phyloP scores from a whole-genome alignment of 208 protist species.

The Leishmania braziliensis region DNA sequence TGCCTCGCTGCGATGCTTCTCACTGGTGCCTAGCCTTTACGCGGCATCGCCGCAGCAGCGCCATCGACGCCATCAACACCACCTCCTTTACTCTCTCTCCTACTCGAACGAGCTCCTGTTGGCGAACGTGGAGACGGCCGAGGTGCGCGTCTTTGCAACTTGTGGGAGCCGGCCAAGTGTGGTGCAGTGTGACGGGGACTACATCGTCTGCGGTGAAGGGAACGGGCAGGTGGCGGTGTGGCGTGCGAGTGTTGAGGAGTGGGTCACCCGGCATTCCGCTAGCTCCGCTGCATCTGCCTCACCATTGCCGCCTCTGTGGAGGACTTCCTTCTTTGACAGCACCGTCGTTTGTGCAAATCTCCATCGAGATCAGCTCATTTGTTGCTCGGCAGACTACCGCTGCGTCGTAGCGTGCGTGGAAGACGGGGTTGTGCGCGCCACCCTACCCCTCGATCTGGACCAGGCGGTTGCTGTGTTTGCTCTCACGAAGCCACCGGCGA shows the following conservation, averaged over 20 bases:
- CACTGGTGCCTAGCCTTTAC: conserved; percentile 59
- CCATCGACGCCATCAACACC: conserved; percentile 22
- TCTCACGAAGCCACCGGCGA: conserved; percentile 10
- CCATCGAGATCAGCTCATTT: conserved; percentile 53
- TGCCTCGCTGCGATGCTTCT: conserved; percentile 73
- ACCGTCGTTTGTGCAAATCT: conserved; percentile 50
- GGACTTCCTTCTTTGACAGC: conserved; percentile 47
- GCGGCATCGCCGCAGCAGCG: conserved; percentile 6
- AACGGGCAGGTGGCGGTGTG: conserved; percentile 71
- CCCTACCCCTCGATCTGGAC: conserved; percentile 37
- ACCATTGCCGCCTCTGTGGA: conserved; percentile 49
- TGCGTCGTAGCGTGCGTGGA: conserved; percentile 52
- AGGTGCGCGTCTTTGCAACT: conserved; percentile 47
- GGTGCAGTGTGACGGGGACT: conserved; percentile 70
- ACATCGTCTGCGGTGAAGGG: conserved; percentile 80
- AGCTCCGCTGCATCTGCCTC: not conserved
- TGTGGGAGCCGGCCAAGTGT: conserved; percentile 68
- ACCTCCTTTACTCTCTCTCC: conserved; percentile 70
- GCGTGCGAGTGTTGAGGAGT: conserved; percentile 40
- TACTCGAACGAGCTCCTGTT: conserved; percentile 89
- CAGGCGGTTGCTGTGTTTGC: conserved; percentile 41
- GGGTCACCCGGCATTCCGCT: not conserved
- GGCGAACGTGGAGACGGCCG: conserved; percentile 55
- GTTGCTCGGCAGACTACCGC: conserved; percentile 63
- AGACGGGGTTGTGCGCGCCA: conserved; percentile 39